phyloP scores from a whole-genome alignment of 1,284 basidiomycete species.

The Sporisorium iseilematis-ciliati region DNA sequence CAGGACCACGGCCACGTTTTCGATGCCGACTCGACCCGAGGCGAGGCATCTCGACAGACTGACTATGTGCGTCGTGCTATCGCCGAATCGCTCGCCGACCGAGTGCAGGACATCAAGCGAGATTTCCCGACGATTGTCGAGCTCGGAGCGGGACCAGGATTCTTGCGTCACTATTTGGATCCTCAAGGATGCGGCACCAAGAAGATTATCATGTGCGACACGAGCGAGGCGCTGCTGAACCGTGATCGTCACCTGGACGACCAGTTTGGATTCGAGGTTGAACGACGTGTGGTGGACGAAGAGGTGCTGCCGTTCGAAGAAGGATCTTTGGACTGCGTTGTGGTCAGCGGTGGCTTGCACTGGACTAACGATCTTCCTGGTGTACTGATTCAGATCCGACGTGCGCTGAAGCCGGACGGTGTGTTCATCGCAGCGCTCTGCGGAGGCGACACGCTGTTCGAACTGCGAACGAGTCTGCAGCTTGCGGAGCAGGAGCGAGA shows the following conservation, averaged over 20 bases:
- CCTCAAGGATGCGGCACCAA: constrained; percentile 75
- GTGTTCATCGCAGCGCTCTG: constrained; percentile 94
- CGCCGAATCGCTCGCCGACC: constrained; percentile 88
- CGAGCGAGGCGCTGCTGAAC: constrained; percentile 73
- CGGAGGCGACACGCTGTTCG: constrained; percentile 96
- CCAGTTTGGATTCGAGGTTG: constrained; percentile 57
- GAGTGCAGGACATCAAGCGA: constrained; percentile 88
- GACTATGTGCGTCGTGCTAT: constrained; percentile 94
- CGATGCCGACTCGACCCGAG: constrained; percentile 48
- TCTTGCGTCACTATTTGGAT: constrained; percentile 87
- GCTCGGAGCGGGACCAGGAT: constrained; percentile 92
- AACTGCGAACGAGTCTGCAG: constrained; percentile 89
- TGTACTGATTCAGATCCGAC: constrained; percentile 87
- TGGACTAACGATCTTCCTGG: constrained; percentile 99
- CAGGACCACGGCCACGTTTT: constrained; percentile 20
- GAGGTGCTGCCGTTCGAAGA: constrained; percentile 73
- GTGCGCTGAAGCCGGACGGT: constrained; percentile 89
- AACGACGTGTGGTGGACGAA: constrained; percentile 64
- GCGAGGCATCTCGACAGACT: constrained; percentile 77
- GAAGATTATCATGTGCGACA: constrained; percentile 88
- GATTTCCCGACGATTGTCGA: constrained; percentile 86
- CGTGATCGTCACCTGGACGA: constrained; percentile 57
- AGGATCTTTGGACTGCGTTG: constrained; percentile 88
- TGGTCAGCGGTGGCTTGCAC: constrained; percentile 90
- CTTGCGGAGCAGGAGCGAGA: constrained; percentile 93